Evolutionary conservation across 345 rosid species (phyloP).

Genomic region (Diplotaxis tenuifolia): DNA sequence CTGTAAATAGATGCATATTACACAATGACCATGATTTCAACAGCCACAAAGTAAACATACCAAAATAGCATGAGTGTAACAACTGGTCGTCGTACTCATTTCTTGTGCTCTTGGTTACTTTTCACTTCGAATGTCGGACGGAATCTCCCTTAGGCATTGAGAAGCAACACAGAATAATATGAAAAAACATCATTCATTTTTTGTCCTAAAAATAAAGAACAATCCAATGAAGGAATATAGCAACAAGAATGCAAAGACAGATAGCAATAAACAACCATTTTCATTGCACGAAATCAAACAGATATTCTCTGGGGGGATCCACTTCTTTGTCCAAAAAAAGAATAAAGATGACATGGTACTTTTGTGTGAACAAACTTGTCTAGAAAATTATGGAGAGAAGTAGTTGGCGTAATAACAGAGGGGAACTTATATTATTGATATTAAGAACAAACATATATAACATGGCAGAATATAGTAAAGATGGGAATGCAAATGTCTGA

Average conservation of each 20-base stretch:
- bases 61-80: neutral
- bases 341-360: neutral
- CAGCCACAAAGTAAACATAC: slow-evolving; percentile 17
- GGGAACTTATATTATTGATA: too few relatives aligned
- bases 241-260: neutral
- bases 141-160: slow-evolving; percentile 71
- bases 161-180: slow-evolving; percentile 76
- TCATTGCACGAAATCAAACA: neutral
- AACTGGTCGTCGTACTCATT: too few relatives aligned
- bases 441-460: too few relatives aligned
- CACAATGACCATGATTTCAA: neutral
- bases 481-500: too few relatives aligned
- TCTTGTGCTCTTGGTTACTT: too few relatives aligned
- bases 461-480: too few relatives aligned
- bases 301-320: neutral
- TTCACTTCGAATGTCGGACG: slow-evolving; percentile 52
- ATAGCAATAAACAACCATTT: neutral
- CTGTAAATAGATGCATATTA: neutral
- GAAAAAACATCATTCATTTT: neutral
- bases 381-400: too few relatives aligned
- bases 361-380: too few relatives aligned
- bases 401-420: too few relatives aligned
- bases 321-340: too few relatives aligned
- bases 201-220: neutral
- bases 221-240: neutral